Conservation (phyloP, 1,139 yeast genomes). For the Yamadazyma epiphylla region DNA sequence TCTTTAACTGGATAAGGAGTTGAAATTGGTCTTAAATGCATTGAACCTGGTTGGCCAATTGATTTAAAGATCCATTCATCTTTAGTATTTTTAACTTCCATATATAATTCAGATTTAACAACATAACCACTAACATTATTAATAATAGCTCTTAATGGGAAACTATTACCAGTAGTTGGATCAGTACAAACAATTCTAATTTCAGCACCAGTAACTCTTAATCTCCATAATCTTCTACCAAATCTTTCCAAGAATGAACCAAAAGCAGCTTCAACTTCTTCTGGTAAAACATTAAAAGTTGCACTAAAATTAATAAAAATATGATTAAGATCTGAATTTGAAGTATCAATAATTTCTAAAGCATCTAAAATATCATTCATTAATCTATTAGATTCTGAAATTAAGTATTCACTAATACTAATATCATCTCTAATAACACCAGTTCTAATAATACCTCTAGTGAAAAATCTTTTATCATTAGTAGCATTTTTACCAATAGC, state of each 20-base stretch:
- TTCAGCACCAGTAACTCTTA: slow-evolving; percentile 96
- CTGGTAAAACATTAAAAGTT: slow-evolving; percentile 88
- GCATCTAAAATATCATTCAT: slow-evolving; percentile 96
- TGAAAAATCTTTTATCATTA: slow-evolving; percentile 91
- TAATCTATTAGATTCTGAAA: slow-evolving; percentile 92
- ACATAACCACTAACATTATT: slow-evolving; percentile 97
- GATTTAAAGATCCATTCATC: slow-evolving; percentile 98
- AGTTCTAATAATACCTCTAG: slow-evolving; percentile 95
- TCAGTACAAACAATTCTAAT: slow-evolving; percentile 94
- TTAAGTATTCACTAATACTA: slow-evolving; percentile 87
- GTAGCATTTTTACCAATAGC: slow-evolving; percentile 94
- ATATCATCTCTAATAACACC: slow-evolving; percentile 92
- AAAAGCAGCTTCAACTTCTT: slow-evolving; percentile 95
- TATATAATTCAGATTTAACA: slow-evolving; percentile 89
- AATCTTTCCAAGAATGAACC: slow-evolving; percentile 97
- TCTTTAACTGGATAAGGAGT: slow-evolving; percentile 98
- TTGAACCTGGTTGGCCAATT: slow-evolving; percentile 88
- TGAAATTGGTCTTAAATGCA: slow-evolving; percentile 94
- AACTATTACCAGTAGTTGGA: slow-evolving; percentile 78
- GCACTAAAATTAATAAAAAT: slow-evolving; percentile 96
- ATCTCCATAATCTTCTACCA: slow-evolving; percentile 94
- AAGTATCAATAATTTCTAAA: slow-evolving; percentile 88
- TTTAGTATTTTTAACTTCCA: slow-evolving; percentile 85
- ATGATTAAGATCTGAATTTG: slow-evolving; percentile 93
- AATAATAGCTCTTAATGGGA: slow-evolving; percentile 94